These are phyloP conservation scores for Floccularia luteovirens DNA, from an alignment of 768 basidiomycete species.

Conservation along the genomic window DNA sequence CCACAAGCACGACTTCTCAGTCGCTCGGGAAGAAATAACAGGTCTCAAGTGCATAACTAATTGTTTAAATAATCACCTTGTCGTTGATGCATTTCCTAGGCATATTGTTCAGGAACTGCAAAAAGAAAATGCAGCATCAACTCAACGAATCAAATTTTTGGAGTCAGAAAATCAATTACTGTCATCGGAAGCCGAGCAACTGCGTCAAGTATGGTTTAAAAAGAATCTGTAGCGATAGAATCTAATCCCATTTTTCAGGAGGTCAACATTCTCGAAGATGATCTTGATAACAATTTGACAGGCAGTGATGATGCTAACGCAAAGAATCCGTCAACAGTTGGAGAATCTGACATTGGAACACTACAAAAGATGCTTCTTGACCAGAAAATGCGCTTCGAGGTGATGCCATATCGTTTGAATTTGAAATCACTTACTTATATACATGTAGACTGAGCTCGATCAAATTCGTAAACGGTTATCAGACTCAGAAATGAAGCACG, in stretches of 20 bases:
- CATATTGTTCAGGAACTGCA: constrained; percentile 87
- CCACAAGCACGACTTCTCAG: constrained; percentile 41
- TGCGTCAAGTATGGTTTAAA: constrained; percentile 55
- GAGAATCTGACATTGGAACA: constrained; percentile 24
- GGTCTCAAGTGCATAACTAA: constrained; percentile 63
- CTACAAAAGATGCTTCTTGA: constrained; percentile 37
- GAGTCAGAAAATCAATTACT: constrained; percentile 73
- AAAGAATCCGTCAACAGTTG: constrained; percentile 6
- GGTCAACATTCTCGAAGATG: constrained; percentile 70
- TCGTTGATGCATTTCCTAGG: constrained; percentile 25
- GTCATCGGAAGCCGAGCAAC: constrained; percentile 56
- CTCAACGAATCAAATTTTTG: constrained; percentile 63
- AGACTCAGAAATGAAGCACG: constrained; percentile 71
- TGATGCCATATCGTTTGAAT: constrained; percentile 12
- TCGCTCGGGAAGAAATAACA: constrained; percentile 58
- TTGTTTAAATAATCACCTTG: not conserved
- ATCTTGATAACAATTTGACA: constrained; percentile 53
- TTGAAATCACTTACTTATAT: not conserved
- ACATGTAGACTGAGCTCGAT: constrained; percentile 49
- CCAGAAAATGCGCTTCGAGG: constrained; percentile 47
- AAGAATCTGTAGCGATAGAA: not conserved
- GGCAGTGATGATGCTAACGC: constrained; percentile 37
- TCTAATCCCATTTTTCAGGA: constrained; percentile 41
- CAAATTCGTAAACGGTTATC: constrained; percentile 61
- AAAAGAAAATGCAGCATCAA: constrained; percentile 60